These are phyloP conservation scores for Colletotrichum musae DNA, from an alignment of 2,329 filamentous ascomycete genomes.

Conservation along the genomic window DNA sequence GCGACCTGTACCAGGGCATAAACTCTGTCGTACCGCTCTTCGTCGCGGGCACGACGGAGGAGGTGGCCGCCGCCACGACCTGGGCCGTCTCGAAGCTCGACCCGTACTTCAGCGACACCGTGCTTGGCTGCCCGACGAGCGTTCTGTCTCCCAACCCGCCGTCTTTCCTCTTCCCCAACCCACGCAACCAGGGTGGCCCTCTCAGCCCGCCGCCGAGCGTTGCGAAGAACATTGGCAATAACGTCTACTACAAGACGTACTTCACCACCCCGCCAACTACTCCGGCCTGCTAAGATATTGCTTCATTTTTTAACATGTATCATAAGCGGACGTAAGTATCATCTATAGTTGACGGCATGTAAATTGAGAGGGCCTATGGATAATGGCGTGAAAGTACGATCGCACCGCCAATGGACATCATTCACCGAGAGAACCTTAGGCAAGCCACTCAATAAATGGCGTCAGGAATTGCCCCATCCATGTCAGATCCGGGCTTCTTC, in stretches of 20 bases:
- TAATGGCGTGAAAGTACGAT: no score
- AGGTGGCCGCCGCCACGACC: conserved; percentile 20
- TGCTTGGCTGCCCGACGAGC: conserved; percentile 20
- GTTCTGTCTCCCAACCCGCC: conserved; percentile 23
- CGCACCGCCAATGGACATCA: no score
- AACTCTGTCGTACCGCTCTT: conserved; percentile 22
- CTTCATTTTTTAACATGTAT: no score
- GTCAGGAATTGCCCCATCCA: no score
- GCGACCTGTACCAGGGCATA: conserved; percentile 29
- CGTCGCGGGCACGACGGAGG: conserved; percentile 21
- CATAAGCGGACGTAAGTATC: no score
- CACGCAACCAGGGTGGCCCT: conserved; percentile 18
- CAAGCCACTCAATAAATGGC: no score
- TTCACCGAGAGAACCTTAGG: no score
- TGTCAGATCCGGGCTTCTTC: no score
- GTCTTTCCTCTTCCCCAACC: conserved; percentile 10
- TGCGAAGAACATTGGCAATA: conserved; percentile 23
- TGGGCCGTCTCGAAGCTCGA: conserved; percentile 35
- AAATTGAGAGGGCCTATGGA: no score
- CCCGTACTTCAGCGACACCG: conserved; percentile 26
- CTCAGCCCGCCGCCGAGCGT: conserved; percentile 20
- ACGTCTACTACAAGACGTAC: conserved; percentile 34
- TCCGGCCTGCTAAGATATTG: conserved; percentile 9
- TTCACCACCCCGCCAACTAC: conserved; percentile 22
- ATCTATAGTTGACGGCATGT: no score